Percentiles rank a stretch among this genome's conserved stretches.
Conservation (phyloP, 768 basidiomycete species). For the Mycena chlorophos region DNA sequence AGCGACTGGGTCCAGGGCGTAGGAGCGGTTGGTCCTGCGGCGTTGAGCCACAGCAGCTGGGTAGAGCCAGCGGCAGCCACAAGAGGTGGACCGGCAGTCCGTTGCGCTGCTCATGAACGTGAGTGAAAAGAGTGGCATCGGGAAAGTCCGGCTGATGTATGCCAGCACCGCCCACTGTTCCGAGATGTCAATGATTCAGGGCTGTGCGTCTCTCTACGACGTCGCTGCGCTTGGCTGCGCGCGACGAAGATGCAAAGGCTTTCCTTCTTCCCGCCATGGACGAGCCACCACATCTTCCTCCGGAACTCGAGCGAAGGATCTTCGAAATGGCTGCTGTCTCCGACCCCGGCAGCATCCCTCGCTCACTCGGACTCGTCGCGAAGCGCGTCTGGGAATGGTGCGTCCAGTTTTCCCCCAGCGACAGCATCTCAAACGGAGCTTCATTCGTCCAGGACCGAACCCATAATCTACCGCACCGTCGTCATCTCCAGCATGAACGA, state of each 20-base stretch:
- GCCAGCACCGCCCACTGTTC: too few species aligned
- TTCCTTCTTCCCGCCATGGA: background rate
- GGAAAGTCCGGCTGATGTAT: too few species aligned
- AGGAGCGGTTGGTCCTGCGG: too few species aligned
- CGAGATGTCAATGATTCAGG: too few species aligned
- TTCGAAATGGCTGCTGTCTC: slow-evolving; percentile 35
- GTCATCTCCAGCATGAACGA: background rate
- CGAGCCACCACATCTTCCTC: slow-evolving; percentile 30
- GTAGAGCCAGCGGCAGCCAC: too few species aligned
- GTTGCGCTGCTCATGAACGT: too few species aligned
- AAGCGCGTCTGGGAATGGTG: slow-evolving; percentile 37
- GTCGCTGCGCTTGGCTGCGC: background rate
- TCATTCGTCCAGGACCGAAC: background rate
- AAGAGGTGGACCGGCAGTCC: too few species aligned
- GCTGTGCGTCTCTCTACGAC: background rate
- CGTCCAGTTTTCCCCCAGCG: background rate
- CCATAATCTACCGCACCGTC: background rate
- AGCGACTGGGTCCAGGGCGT: too few species aligned
- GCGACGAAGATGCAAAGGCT: too few species aligned
- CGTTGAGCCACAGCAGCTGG: too few species aligned
- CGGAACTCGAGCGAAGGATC: slow-evolving; percentile 42
- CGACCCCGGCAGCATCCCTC: slow-evolving; percentile 28
- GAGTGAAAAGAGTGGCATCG: too few species aligned
- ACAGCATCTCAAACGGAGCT: background rate
- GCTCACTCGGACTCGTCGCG: slow-evolving; percentile 39